Base-by-base conservation (phyloP, 2,329 filamentous ascomycete genomes). In the Venturia pyrina region DNA sequence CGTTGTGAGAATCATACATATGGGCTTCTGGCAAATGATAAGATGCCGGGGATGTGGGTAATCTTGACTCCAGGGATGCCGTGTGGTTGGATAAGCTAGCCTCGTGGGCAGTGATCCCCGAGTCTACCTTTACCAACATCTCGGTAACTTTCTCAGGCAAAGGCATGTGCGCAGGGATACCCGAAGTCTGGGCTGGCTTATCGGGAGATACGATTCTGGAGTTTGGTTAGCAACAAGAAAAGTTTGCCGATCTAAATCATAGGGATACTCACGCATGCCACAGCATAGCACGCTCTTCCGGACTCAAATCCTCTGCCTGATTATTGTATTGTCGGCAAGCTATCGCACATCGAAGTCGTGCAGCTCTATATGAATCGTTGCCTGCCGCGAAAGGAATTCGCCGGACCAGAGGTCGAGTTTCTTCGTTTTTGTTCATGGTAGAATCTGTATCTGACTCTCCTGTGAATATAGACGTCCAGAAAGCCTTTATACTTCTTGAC, bases 251-350 rank as follows among this genome's bases (percentile, higher is more conserved):
- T 34, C 32, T 15, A 19, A 34, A 32, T 48, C 7, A n/a, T 60
- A 28, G 37, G 24, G 15, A 44, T 13, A 44, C 66, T 65, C 62
- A 69, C 68, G 64, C 48, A 24, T 66, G 43, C 66, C 67, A 69
- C 17, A 68, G 60, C 24, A 24, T 41, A 6, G 68, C 66, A 19
- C 68, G 66, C 15, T 68, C 37, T 24, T 68, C 67, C 6, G 64
- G 56, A 28, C 67, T 65, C 17, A 62, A 59, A 24, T 66, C 24
- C 46, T 69, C 68, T 11, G 57, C 17, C 60, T 65, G 66, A n/a
- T 57, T 37, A 40, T 69, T 69, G 62, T 67, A 69, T 21, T 21
- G 10, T 15, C 21, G 44, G 60, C 68, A 69, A 41, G 68, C 65
- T 17, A 66, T 67, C 34, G 68, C 65, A 37, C 67, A 66, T 34